Percentiles rank a stretch among this genome's conserved stretches.
Conservation (phyloP, 2,329 filamentous ascomycete species). For the Calonectria pseudoturangicola region DNA sequence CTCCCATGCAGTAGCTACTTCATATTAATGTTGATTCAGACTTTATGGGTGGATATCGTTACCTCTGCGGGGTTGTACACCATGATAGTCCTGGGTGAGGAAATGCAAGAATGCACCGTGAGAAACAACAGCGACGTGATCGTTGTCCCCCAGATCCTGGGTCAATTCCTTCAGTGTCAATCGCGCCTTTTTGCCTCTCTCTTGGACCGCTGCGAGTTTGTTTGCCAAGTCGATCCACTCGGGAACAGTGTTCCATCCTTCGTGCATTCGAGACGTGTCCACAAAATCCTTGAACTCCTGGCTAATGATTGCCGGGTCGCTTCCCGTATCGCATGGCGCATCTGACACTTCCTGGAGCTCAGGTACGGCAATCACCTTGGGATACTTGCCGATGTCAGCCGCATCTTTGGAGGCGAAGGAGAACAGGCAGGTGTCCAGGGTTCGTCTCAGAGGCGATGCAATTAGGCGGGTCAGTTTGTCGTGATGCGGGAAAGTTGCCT, state of each 20-base stretch:
- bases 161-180: conserved; percentile 26
- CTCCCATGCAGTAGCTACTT: conserved; percentile 28
- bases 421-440: conserved; percentile 32
- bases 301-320: conserved; percentile 1
- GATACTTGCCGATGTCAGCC: neutral
- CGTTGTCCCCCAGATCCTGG: conserved; percentile 10
- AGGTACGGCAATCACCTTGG: conserved; percentile 25
- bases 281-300: conserved; percentile 29
- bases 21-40: neutral
- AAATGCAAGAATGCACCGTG: conserved; percentile 39
- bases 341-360: conserved; percentile 38
- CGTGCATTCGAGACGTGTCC: conserved; percentile 20
- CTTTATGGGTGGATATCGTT: neutral
- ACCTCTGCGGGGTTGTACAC: conserved; percentile 32
- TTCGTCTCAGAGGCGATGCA: conserved; percentile 34
- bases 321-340: conserved; percentile 37
- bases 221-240: conserved; percentile 18
- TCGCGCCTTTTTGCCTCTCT: conserved; percentile 24
- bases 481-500: conserved; percentile 30
- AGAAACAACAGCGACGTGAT: conserved; percentile 33
- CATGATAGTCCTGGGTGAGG: conserved; percentile 31
- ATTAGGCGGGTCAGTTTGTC: conserved; percentile 23
- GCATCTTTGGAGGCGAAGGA: conserved; percentile 20
- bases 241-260: conserved; percentile 32
- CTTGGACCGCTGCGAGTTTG: conserved; percentile 10